Evolutionary conservation across 2,329 filamentous ascomycete genomes (phyloP).

Genomic region (Venturia carpophila): DNA sequence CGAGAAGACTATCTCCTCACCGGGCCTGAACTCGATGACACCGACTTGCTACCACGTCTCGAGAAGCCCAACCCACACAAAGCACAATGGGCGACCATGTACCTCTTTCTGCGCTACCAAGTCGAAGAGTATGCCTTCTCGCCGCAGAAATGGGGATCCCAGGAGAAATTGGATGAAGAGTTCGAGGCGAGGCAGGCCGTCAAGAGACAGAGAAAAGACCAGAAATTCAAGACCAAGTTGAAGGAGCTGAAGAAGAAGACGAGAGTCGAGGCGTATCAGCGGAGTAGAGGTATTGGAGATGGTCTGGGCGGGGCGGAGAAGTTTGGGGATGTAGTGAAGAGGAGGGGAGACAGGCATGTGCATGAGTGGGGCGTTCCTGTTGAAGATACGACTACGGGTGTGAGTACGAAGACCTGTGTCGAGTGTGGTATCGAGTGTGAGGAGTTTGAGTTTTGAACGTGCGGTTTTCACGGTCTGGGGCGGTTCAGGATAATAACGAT

Average conservation of each 20-base stretch:
- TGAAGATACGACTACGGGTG: constrained; percentile 56
- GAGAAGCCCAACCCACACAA: constrained; percentile 92
- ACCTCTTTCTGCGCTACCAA: constrained; percentile 88
- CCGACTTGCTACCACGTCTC: constrained; percentile 77
- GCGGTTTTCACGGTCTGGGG: neutral
- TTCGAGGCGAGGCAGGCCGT: constrained; percentile 71
- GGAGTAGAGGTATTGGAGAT: constrained; percentile 45
- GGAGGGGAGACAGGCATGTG: constrained; percentile 61
- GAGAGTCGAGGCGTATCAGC: constrained; percentile 77
- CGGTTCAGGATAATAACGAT: no score
- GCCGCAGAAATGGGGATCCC: constrained; percentile 77
- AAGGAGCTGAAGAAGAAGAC: constrained; percentile 89
- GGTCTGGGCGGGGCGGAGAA: constrained; percentile 25
- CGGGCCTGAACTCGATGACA: constrained; percentile 86
- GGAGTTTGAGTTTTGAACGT: constrained; percentile 50
- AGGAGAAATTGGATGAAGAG: constrained; percentile 79
- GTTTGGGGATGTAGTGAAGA: constrained; percentile 71
- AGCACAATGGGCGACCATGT: constrained; percentile 96
- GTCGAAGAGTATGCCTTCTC: constrained; percentile 89
- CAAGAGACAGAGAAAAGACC: constrained; percentile 79
- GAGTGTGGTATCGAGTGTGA: constrained; percentile 62
- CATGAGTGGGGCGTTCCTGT: constrained; percentile 71
- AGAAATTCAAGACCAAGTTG: constrained; percentile 84
- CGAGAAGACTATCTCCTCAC: constrained; percentile 92
- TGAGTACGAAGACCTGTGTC: constrained; percentile 67